Evolutionary conservation across 2,329 filamentous ascomycete genomes (phyloP), one percentile per base, ranked within the genome.

Genomic region (Aschersonia sp.): DNA sequence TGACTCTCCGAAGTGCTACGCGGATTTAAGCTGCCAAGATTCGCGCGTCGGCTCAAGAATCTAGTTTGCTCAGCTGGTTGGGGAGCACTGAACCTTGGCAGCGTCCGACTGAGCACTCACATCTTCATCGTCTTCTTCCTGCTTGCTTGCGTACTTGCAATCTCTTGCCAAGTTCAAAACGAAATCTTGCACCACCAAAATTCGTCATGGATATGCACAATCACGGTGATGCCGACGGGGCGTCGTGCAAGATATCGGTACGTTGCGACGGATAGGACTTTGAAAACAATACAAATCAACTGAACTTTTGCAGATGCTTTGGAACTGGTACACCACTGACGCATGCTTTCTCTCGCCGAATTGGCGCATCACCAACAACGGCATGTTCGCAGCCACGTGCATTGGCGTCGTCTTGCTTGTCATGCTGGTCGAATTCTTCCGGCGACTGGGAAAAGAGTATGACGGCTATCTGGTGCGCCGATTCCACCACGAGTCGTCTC

Each of bases 371-470:
- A 78, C 67, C n/a, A 82, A 78, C 42, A 64, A 64, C 4, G 80
- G 75, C 62, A 84, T 84, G 73, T 89, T 92, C 62, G 85, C 82
- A 35, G 85, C 82, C 32, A 84, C 80, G 40, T 91, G 86, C 65
- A 80, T 92, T 56, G 85, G 84, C 51, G 79, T 87, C 20, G 70
- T 87, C 47, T 67, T 82, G 4, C 78, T 92, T 35, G 83, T 85
- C 51, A 72, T 89, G 43, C 59, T 68, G 3, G 79, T 92, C 54
- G 85, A 92, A 59, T 69, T 81, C 51, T 71, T 89, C 30, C 83
- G 85, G 30, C 80, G 85, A n/a, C 55, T 76, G 28, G 73, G 75
- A 52, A 80, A 81, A 52, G 84, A 88, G 61, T 89, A 84, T 61
- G 85, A 91, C 60, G 71, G 73, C 31, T 75, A 76, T 52, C 70